Evolutionary conservation across 805 yeast genomes (phyloP), one percentile per base, ranked within the genome.

Genomic region (Cyberlindnera misumaiensis): DNA sequence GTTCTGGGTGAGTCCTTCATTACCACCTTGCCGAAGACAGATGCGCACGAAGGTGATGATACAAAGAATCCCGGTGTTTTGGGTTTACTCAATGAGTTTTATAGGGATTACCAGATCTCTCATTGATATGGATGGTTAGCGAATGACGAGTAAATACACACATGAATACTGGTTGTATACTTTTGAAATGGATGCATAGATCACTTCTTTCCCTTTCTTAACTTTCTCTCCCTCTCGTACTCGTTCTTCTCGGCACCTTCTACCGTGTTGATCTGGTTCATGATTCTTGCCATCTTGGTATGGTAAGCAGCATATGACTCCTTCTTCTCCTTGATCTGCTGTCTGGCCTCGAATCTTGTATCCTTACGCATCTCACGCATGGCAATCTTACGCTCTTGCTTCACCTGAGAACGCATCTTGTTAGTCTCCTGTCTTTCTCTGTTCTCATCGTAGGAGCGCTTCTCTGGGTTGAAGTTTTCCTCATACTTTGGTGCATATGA

Each of bases 161-260:
- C 18, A 30, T 20, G 24, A 20, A 20, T 8, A 20, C 8, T 20
- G 24, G 5, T 30, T 20, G 24, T 20, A 20, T 20, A 8, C 24
- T 20, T 6, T 20, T 20, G 24, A 20, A 6, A 20, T 32, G 11
- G 24, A 33, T 22, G 8, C 14, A 25, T 12, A 14, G 20, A 27
- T 41, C 34, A 62, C 43, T 58, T 61, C 49, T 69, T 68, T 30
- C 69, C 65, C 56, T 73, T 75, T 52, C 88, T 73, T 44, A 67
- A 65, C 57, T 72, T 77, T 69, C 77, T 83, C 56, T 89, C 97
- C 44, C 88, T 73, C 57, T 88, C 96, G 61, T 90, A 90, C 51
- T 80, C 80, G 59, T 93, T 89, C 71, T 86, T 84, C 57, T 87
- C 97, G 5, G 93, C 85, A 55, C 97, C 97, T 68, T 90, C 97